These are phyloP conservation scores for Malania oleifera DNA, from an alignment of 164 flowering plant genomes.

Conservation along the genomic window DNA sequence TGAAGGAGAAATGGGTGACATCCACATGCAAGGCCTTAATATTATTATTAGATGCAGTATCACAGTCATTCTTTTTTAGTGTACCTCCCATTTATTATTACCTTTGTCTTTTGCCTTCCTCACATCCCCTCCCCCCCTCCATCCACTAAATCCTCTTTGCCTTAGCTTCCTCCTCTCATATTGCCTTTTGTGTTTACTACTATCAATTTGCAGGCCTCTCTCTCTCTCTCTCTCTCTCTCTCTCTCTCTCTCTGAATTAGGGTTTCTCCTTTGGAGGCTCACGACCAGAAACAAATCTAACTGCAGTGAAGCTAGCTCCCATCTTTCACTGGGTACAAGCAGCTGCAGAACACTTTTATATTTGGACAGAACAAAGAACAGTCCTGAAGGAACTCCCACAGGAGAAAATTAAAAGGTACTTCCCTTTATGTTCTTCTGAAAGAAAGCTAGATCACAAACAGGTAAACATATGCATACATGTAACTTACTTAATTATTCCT, in stretches of 20 bases:
- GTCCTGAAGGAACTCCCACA: constrained; percentile 22
- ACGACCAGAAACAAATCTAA: constrained; percentile 6
- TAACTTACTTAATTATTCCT: constrained; percentile 2
- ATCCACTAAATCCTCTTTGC: constrained; percentile 34
- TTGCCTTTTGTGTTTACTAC: constrained; percentile 15
- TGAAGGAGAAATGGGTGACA: constrained; percentile 28
- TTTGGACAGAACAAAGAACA: constrained; percentile 22
- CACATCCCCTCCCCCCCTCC: constrained; percentile 25
- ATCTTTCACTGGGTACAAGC: constrained; percentile 8
- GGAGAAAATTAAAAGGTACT: constrained; percentile 23
- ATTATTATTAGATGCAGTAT: constrained; percentile 48
- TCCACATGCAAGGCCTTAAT: constrained; percentile 17
- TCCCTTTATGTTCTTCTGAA: constrained; percentile 18
- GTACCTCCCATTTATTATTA: constrained; percentile 29
- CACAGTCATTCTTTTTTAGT: constrained; percentile 45
- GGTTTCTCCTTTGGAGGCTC: constrained; percentile 25
- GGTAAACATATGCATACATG: constrained; percentile 22
- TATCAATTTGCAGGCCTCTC: constrained; percentile 20
- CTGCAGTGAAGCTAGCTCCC: neutral
- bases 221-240: constrained; percentile 10
- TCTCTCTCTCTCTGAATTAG: constrained; percentile 28
- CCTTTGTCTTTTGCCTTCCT: constrained; percentile 40
- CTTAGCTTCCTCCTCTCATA: constrained; percentile 18
- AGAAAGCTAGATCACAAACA: constrained; percentile 32
- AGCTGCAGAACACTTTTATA: constrained; percentile 16